Base-by-base conservation (phyloP, 1,139 yeast species). In the Magnusiomyces tetraspermus region DNA sequence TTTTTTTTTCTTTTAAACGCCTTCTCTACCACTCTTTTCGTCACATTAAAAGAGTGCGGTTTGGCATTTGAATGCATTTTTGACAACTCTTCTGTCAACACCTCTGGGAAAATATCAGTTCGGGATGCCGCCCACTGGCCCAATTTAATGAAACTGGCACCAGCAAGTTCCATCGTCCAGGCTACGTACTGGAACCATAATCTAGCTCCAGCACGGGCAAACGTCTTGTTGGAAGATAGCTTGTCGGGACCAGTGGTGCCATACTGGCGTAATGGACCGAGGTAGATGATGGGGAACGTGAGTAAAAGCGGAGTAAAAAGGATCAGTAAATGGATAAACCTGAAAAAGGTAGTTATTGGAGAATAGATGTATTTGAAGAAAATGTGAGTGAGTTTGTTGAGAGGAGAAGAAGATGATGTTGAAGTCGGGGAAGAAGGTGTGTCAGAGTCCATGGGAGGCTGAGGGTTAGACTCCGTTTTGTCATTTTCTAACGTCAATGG, bases 111-210 rank as follows among this genome's bases (percentile, higher is more conserved):
- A 43, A 92, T 85, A 68, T 92, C 99, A 0, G 96, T 86, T 69
- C 99, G 78, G n/a, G 96, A 85, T 2, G 97, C 97, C 0, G 98
- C 98, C 99, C 99, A 92, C 72, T 94, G 98, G 2, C 97, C 98
- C 58, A 92, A 76, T 65, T 92, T 92, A 57, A 92, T 87, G 67
- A 92, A 92, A 5, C 96, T 84, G 1, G 98, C 96, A 1, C 98
- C 98, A 0, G 96, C 96, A 30, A 74, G 59, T 66, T 92, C 96
- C 57, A 94, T 80, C 1, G 85, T 73, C 70, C 79, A 72, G 51
- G 90, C 75, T 42, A 90, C 68, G 55, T 82, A 71, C 52, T 69
- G 68, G 67, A 78, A 90, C 97, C 97, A 92, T 28, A 81, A 50
- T 28, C 76, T 62, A 0, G 90, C 79, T 0, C 96, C 96, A 1